These are phyloP conservation scores for Isabelozyma gotoi DNA, from an alignment of 805 yeast genomes.

Conservation along the genomic window DNA sequence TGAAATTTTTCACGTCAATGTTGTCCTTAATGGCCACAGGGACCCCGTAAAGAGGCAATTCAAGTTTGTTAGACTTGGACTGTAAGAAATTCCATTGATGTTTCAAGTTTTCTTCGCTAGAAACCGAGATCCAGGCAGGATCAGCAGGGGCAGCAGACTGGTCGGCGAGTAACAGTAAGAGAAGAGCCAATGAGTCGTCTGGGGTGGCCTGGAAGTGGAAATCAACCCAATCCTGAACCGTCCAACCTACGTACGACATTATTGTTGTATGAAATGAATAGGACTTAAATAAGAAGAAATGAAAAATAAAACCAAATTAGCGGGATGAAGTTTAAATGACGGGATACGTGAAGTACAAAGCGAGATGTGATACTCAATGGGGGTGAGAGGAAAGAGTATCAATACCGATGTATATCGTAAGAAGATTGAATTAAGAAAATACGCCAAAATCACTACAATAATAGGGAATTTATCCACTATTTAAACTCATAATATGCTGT, in stretches of 20 bases:
- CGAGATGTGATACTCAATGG: too few species aligned
- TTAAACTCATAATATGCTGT: too few species aligned
- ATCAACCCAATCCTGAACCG: slow-evolving; percentile 72
- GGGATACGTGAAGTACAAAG: too few species aligned
- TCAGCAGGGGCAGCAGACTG: slow-evolving; percentile 53
- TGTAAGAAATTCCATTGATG: slow-evolving; percentile 82
- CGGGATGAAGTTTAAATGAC: not conserved
- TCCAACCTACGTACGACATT: slow-evolving; percentile 63
- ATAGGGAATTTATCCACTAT: not conserved
- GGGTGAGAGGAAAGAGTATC: too few species aligned
- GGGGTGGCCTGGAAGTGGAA: slow-evolving; percentile 66
- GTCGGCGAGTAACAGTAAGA: slow-evolving; percentile 46
- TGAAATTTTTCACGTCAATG: slow-evolving; percentile 78
- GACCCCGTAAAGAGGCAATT: slow-evolving; percentile 81
- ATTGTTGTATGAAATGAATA: not conserved
- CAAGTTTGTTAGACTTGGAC: slow-evolving; percentile 52
- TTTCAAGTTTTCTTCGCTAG: slow-evolving; percentile 55
- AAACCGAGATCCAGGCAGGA: slow-evolving; percentile 91
- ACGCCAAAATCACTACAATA: too few species aligned
- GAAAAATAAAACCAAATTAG: too few species aligned
- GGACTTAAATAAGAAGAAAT: slow-evolving; percentile 3
- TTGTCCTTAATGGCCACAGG: slow-evolving; percentile 95
- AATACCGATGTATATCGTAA: too few species aligned
- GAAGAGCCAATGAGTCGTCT: slow-evolving; percentile 52
- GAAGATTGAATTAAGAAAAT: too few species aligned